These are phyloP conservation scores for Dunaliella sp. DNA, from an alignment of 139 green algal genomes.

Conservation along the genomic window DNA sequence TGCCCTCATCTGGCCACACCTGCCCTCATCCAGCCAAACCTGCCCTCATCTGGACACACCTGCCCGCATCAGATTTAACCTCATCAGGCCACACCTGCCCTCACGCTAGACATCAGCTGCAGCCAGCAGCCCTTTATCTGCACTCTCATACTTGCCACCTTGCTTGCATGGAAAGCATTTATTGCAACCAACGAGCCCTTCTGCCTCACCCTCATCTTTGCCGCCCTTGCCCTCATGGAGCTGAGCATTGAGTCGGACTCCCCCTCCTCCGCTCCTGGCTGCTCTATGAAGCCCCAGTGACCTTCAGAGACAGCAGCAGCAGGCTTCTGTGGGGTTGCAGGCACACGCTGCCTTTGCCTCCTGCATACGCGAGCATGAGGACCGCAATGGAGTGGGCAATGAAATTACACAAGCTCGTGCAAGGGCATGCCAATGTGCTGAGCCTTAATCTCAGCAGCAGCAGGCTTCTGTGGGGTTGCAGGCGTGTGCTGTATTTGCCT, in stretches of 20 bases:
- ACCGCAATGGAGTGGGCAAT: not conserved
- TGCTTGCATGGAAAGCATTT: too few species aligned
- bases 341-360: not conserved
- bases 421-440: not conserved
- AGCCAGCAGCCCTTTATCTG: not conserved
- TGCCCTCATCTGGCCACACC: too few species aligned
- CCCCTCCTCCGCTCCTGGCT: not conserved
- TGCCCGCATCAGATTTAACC: too few species aligned
- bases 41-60: too few species aligned
- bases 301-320: not conserved
- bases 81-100: too few species aligned
- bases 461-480: not conserved
- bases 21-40: too few species aligned
- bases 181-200: too few species aligned
- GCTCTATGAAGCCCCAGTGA: not conserved
- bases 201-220: not conserved
- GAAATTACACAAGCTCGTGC: not conserved
- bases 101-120: too few species aligned
- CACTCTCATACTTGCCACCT: not conserved
- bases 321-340: not conserved
- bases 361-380: not conserved
- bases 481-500: not conserved
- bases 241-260: not conserved
- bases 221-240: not conserved
- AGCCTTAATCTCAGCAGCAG: not conserved